These are phyloP conservation scores for Russula olivacea DNA, from an alignment of 768 basidiomycete genomes.

Conservation along the genomic window DNA sequence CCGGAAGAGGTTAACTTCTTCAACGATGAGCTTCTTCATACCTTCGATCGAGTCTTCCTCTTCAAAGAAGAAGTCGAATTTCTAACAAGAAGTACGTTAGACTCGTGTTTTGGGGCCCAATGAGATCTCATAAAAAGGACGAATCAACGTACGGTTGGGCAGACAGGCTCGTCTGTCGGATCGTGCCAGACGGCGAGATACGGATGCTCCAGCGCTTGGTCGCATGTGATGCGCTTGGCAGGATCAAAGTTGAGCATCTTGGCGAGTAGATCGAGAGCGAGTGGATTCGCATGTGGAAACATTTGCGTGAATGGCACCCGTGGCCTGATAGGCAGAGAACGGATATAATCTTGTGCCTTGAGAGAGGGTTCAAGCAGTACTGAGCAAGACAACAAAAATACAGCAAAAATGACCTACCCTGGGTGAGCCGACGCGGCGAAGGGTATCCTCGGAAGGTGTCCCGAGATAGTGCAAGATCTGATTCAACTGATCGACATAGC, in stretches of 20 bases:
- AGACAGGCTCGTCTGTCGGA: slow-evolving; percentile 87
- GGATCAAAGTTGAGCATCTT: slow-evolving; percentile 96
- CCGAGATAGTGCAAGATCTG: slow-evolving; percentile 98
- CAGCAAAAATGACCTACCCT: slow-evolving; percentile 47
- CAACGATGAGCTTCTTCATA: slow-evolving; percentile 92
- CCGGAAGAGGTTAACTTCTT: slow-evolving; percentile 88
- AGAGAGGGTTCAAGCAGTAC: slow-evolving; percentile 5
- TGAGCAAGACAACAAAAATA: not conserved
- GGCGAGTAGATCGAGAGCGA: slow-evolving; percentile 87
- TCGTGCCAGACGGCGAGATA: slow-evolving; percentile 98
- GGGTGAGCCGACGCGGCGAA: slow-evolving; percentile 92
- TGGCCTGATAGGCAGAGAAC: slow-evolving; percentile 95
- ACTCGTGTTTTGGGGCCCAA: not conserved
- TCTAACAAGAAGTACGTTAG: slow-evolving; percentile 38
- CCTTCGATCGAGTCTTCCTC: slow-evolving; percentile 95
- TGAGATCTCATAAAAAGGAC: not conserved
- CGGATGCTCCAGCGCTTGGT: slow-evolving; percentile 91
- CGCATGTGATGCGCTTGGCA: slow-evolving; percentile 91
- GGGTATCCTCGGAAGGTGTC: slow-evolving; percentile 93
- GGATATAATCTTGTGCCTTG: slow-evolving; percentile 96
- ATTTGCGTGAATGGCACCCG: slow-evolving; percentile 86
- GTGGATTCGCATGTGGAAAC: slow-evolving; percentile 90
- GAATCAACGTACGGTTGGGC: slow-evolving; percentile 55
- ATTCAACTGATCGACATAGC: slow-evolving; percentile 97
- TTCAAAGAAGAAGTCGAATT: slow-evolving; percentile 96